Conservation (phyloP, 2,329 filamentous ascomycete genomes). For the Gnomoniopsis smithogilvyi region DNA sequence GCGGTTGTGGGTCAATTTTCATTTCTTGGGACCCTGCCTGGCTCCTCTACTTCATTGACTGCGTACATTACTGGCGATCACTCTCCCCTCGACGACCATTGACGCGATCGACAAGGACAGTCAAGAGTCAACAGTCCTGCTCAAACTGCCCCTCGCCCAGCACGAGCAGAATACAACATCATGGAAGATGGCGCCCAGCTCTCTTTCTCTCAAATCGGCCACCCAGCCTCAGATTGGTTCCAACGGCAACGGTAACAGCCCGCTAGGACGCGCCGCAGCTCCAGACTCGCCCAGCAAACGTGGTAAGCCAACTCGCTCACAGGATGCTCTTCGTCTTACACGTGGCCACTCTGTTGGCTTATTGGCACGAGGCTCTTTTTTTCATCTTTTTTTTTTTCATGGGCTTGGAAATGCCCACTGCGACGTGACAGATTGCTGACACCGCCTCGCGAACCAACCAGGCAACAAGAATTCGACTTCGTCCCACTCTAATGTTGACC, state of each 20-base stretch:
- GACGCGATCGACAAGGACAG: background rate
- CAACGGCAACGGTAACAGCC: slow-evolving; percentile 6
- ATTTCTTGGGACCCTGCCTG: background rate
- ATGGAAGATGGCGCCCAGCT: slow-evolving; percentile 21
- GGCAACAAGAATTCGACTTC: slow-evolving; percentile 6
- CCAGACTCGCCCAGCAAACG: background rate
- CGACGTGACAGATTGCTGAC: slow-evolving; percentile 2
- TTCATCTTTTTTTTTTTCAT: no score
- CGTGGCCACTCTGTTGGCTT: background rate
- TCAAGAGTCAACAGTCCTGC: background rate
- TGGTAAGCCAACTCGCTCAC: slow-evolving; percentile 6
- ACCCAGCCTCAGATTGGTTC: slow-evolving; percentile 9
- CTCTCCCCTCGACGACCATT: background rate
- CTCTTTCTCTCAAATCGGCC: slow-evolving; percentile 18
- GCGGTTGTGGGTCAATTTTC: background rate
- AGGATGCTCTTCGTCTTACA: background rate
- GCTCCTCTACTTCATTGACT: no score
- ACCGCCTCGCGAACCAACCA: background rate
- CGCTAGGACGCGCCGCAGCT: background rate
- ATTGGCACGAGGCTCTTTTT: background rate
- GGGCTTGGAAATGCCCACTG: background rate
- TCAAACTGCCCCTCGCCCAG: background rate
- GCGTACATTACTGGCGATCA: background rate
- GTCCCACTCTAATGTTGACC: background rate
- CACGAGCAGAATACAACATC: background rate